Evolutionary conservation across 2,329 filamentous ascomycete genomes (phyloP).

Genomic region (Myriosclerotinia scirpicola): DNA sequence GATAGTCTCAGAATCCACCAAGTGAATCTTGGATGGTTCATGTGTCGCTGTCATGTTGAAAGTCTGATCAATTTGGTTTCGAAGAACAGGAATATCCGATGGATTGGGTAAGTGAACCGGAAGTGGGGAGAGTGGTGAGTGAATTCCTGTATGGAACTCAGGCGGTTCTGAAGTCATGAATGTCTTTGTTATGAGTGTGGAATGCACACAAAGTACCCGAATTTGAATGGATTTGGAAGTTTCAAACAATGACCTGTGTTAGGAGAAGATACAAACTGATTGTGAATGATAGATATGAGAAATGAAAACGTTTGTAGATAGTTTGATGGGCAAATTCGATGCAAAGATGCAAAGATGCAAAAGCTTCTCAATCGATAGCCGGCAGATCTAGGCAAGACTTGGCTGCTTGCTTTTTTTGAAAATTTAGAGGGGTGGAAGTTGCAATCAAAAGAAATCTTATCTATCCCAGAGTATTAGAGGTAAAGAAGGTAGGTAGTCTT

Average conservation of each 20-base stretch:
- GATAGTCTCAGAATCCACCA: slow-evolving; percentile 16
- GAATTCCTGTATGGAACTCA: slow-evolving; percentile 62
- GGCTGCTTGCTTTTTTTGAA: not conserved
- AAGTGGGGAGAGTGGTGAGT: slow-evolving; percentile 70
- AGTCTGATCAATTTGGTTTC: slow-evolving; percentile 69
- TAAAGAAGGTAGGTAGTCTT: not conserved
- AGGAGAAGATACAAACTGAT: slow-evolving; percentile 18
- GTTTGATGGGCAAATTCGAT: slow-evolving; percentile 5
- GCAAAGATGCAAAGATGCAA: slow-evolving; percentile 10
- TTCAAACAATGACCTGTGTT: not conserved
- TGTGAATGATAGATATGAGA: not conserved
- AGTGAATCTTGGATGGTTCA: slow-evolving; percentile 28
- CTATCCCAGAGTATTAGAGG: slow-evolving; percentile 1
- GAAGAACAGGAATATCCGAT: slow-evolving; percentile 66
- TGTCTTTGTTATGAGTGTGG: slow-evolving; percentile 21
- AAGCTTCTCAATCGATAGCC: not conserved
- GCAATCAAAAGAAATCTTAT: slow-evolving; percentile 7
- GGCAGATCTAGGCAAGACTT: not conserved
- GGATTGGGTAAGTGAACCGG: slow-evolving; percentile 68
- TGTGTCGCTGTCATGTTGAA: slow-evolving; percentile 67
- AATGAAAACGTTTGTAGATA: not conserved
- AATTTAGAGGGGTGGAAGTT: slow-evolving; percentile 3
- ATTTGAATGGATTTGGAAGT: slow-evolving; percentile 2
- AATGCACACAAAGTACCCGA: slow-evolving; percentile 19
- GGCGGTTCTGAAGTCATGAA: slow-evolving; percentile 45